phyloP scores from a whole-genome alignment of 768 basidiomycete genomes.

The Kwoniella pini region DNA sequence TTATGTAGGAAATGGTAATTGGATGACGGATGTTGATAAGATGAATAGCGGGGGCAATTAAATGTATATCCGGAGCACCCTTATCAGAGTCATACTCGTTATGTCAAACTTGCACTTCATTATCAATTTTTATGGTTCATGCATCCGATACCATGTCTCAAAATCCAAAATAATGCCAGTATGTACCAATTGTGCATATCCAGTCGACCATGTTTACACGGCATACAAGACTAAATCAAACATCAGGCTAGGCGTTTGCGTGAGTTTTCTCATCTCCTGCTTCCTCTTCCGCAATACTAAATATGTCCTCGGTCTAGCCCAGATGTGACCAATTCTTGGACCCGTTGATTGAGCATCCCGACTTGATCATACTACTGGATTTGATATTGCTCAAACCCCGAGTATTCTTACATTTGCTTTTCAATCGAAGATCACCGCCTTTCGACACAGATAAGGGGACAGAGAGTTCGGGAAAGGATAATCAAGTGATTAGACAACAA shows the following conservation, averaged over 20 bases:
- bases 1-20: too few relatives aligned
- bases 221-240: slow-evolving; percentile 54
- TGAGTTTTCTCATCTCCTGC: slow-evolving; percentile 27
- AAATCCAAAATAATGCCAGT: slow-evolving; percentile 45
- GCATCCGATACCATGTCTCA: background rate
- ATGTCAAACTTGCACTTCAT: too few relatives aligned
- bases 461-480: background rate
- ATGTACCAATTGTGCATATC: slow-evolving; percentile 50
- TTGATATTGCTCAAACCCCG: slow-evolving; percentile 53
- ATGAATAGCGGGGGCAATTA: too few relatives aligned
- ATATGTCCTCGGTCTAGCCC: slow-evolving; percentile 13
- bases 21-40: too few relatives aligned
- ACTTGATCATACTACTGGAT: slow-evolving; percentile 50
- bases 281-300: background rate
- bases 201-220: slow-evolving; percentile 49
- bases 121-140: background rate
- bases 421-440: slow-evolving; percentile 47
- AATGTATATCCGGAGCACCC: too few relatives aligned
- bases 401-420: slow-evolving; percentile 53
- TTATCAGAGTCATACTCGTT: too few relatives aligned
- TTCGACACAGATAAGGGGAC: slow-evolving; percentile 18
- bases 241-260: slow-evolving; percentile 53
- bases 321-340: slow-evolving; percentile 51
- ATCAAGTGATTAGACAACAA: background rate
- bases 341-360: slow-evolving; percentile 54